Evolutionary conservation across 257 asterid genomes (phyloP), one percentile per base, ranked within the genome.

Genomic region (Nyctanthes arbortristis): DNA sequence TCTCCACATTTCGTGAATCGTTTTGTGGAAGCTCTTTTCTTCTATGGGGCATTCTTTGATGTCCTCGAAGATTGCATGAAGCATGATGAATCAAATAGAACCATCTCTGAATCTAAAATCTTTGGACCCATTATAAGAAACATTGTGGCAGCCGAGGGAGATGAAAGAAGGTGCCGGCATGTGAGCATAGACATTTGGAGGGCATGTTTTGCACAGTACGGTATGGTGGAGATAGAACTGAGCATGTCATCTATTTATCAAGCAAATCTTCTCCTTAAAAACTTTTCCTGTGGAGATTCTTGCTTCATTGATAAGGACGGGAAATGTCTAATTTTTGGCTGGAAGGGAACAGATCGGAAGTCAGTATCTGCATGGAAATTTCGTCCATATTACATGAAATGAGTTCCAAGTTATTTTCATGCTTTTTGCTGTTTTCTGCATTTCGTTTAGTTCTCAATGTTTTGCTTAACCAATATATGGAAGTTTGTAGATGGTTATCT

Each of bases 341-440:
- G 93, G 93, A 82, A 87, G 65, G 89, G 87, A 37, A 80, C 76
- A 5, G 83, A 84, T 4, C 9, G 75, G 5, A 49, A 30, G 61
- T 85, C 88, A 49, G 73, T 80, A 33, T 85, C 88, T 52, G 85
- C 87, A 29, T 85, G 91, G 91, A 81, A 64, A 40, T 40, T 14
- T 40, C 52, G 16, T n/a, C n/a, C n/a, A n/a, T n/a, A n/a, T n/a
- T n/a, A n/a, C n/a, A n/a, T n/a, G n/a, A n/a, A n/a, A n/a, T n/a
- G n/a, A n/a, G n/a, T n/a, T n/a, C n/a, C n/a, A n/a, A n/a, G n/a
- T n/a, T n/a, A n/a, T n/a, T n/a, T n/a, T n/a, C n/a, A n/a, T n/a
- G n/a, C n/a, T n/a, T n/a, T n/a, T n/a, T n/a, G n/a, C n/a, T n/a
- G n/a, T n/a, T n/a, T n/a, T n/a, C n/a, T 40, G 16, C 43, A 36